Evolutionary conservation across 2,329 filamentous ascomycete genomes (phyloP).

Genomic region (Penicillium sp.): DNA sequence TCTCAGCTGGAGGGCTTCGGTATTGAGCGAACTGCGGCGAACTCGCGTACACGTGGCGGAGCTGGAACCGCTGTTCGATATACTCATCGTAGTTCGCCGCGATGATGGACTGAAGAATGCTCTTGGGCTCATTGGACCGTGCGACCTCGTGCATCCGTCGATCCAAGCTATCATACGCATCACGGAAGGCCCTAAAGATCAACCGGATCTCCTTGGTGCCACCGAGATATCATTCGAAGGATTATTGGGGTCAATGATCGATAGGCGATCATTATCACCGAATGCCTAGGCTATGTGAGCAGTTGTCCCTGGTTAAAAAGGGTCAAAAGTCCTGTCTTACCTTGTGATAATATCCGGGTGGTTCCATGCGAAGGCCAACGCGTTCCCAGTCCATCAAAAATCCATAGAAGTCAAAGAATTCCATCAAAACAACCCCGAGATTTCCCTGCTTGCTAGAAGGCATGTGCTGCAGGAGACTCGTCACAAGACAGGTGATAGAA

Average conservation of each 20-base stretch:
- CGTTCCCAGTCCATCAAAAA: constrained; percentile 60
- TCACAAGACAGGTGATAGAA: constrained; percentile 86
- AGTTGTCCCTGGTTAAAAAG: not conserved
- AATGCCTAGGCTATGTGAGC: constrained; percentile 40
- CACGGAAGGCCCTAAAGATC: constrained; percentile 65
- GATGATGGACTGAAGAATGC: constrained; percentile 67
- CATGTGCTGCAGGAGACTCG: constrained; percentile 78
- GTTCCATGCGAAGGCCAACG: constrained; percentile 69
- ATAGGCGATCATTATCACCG: constrained; percentile 60
- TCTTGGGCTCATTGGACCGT: constrained; percentile 30
- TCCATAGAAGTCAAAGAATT: constrained; percentile 88
- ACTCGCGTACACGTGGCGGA: constrained; percentile 51
- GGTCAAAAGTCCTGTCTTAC: constrained; percentile 40
- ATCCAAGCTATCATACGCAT: constrained; percentile 56
- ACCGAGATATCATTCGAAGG: constrained; percentile 77
- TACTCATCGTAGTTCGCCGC: constrained; percentile 76
- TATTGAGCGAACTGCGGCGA: constrained; percentile 33
- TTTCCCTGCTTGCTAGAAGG: constrained; percentile 66
- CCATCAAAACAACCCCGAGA: constrained; percentile 73
- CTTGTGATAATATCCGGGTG: constrained; percentile 72
- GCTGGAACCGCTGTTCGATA: constrained; percentile 59
- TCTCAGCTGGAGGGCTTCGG: constrained; percentile 22
- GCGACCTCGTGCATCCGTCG: constrained; percentile 49
- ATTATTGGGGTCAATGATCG: constrained; percentile 89
- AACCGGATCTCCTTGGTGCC: constrained; percentile 66